Percentiles rank a stretch among this genome's conserved stretches.
Evolutionary conservation across 1,139 yeast species (phyloP).

Genomic region (Geotrichum siamense): DNA sequence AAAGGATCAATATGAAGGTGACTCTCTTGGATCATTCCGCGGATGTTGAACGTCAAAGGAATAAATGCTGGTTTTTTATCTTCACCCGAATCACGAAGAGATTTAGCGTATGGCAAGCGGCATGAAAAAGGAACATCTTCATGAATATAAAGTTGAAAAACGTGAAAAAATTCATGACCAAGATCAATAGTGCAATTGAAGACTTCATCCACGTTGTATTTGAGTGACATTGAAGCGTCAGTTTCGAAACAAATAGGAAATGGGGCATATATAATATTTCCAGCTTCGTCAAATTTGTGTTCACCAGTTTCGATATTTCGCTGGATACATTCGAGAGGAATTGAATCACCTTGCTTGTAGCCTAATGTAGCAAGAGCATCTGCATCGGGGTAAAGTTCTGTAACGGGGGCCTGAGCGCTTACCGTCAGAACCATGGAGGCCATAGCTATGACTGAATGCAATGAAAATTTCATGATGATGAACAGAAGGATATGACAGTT

Average conservation of each 20-base stretch:
- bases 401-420: slow-evolving; percentile 7
- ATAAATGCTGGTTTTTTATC: slow-evolving; percentile 26
- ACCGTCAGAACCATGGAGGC: slow-evolving; percentile 3
- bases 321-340: slow-evolving; percentile 54
- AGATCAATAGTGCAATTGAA: slow-evolving; percentile 56
- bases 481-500: too few species aligned
- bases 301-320: slow-evolving; percentile 71
- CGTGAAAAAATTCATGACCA: slow-evolving; percentile 61
- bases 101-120: slow-evolving; percentile 41
- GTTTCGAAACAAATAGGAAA: slow-evolving; percentile 65
- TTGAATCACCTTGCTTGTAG: slow-evolving; percentile 40
- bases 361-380: slow-evolving; percentile 7
- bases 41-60: slow-evolving; percentile 57
- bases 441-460: background rate
- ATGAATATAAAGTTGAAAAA: slow-evolving; percentile 67
- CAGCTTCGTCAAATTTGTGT: slow-evolving; percentile 56
- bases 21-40: slow-evolving; percentile 62
- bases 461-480: slow-evolving; percentile 7
- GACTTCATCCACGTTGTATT: slow-evolving; percentile 48
- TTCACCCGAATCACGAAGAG: slow-evolving; percentile 4
- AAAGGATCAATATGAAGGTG: slow-evolving; percentile 62
- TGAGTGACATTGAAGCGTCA: slow-evolving; percentile 47
- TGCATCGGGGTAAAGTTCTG: slow-evolving; percentile 17
- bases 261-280: slow-evolving; percentile 48
- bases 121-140: slow-evolving; percentile 74